Evolutionary conservation across 1,284 basidiomycete species (phyloP), one percentile per base, ranked within the genome.

Genomic region (Porodaedalea pini): DNA sequence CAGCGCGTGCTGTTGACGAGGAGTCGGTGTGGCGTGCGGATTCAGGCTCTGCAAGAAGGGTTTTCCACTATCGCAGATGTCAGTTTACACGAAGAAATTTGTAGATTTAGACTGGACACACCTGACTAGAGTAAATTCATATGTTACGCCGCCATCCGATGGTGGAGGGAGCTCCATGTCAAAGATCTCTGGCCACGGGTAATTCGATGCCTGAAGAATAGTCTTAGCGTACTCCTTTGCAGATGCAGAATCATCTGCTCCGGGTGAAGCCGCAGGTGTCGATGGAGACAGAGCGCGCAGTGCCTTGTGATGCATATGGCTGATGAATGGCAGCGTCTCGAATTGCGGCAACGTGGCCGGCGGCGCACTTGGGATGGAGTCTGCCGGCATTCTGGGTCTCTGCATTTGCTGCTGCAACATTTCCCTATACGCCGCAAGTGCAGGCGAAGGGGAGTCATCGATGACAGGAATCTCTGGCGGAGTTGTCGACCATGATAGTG

Each of bases 1-100:
- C 51, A 91, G 71, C 2, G 89, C 86, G 64, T 88, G 87, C 7
- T 72, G 60, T 67, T 92, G 89, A 31, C 77, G 66, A 13, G 78
- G 69, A 15, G 83, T 85, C 2, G 89, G 87, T 51, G 68, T 71
- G 15, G 70, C 78, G 40, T 71, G 69, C 19, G 80, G 74, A 29
- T 77, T 77, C 11, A 66, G 62, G 25, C 88, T 76, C 34, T 75
- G 75, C 15, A 91, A 75, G 67, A 82, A 91, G 1, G 77, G 70
- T 50, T 80, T 74, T n/a, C 78, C 79, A 36, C 89, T 90, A 59
- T 10, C 54, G 58, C 47, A 37, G 43, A 60, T 61, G 32, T 66
- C 44, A 62, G n/a, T 39, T 41, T 31, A 52, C 21, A 31, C n/a
- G 27, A 50, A 40, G n/a, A 4, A 45, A 0, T 56, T 13, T 43